Conservation (phyloP, 768 basidiomycete genomes). For the Rhizopogon vesiculosus region DNA sequence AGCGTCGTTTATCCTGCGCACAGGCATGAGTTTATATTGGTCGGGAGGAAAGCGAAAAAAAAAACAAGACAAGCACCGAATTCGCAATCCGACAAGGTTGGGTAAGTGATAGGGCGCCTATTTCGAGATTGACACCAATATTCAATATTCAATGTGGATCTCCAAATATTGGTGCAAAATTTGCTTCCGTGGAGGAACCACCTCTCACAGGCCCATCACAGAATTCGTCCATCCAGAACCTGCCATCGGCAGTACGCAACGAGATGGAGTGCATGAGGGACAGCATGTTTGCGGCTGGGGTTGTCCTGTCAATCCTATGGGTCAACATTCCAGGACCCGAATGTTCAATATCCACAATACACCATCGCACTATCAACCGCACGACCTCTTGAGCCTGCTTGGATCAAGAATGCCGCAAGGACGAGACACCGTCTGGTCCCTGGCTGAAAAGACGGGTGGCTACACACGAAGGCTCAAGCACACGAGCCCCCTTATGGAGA, state of each 20-base stretch:
- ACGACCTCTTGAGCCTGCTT: background rate
- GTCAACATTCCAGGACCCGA: background rate
- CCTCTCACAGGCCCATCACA: background rate
- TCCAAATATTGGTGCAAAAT: background rate
- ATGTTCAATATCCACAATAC: background rate
- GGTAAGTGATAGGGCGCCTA: background rate
- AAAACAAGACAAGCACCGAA: background rate
- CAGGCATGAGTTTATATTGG: background rate
- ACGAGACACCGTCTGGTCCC: background rate
- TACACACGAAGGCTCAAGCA: background rate
- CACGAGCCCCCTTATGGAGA: background rate
- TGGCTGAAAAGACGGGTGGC: background rate
- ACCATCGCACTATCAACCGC: no score
- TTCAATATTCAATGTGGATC: background rate
- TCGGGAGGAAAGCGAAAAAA: background rate
- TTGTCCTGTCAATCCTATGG: background rate
- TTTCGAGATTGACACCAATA: background rate
- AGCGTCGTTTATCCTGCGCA: background rate
- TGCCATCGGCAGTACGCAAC: background rate
- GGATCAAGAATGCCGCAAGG: background rate
- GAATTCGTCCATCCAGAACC: no score
- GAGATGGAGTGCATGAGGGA: background rate
- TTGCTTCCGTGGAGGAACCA: constrained; percentile 8
- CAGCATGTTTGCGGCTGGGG: no score
- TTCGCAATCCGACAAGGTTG: constrained; percentile 2